phyloP scores from a whole-genome alignment of 1,284 basidiomycete species.

The Pyrrhoderma noxium region DNA sequence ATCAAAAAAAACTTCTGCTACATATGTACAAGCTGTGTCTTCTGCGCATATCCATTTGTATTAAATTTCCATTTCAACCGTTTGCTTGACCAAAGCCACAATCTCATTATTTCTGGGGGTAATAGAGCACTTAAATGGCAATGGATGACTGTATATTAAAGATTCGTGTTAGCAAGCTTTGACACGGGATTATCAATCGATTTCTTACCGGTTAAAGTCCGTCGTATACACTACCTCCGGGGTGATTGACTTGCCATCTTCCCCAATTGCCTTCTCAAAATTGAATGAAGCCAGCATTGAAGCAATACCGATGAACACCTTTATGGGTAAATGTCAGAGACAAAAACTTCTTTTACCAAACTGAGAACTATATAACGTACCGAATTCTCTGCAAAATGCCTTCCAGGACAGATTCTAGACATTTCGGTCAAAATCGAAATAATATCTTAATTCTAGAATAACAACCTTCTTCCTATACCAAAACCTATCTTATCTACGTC shows the following conservation, averaged over 20 bases:
- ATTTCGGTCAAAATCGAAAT: background rate
- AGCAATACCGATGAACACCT: conserved; percentile 12
- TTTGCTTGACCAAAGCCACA: no score
- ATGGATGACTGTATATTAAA: conserved; percentile 7
- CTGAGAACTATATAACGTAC: no score
- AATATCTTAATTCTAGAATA: background rate
- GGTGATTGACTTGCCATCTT: conserved; percentile 8
- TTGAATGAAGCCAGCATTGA: conserved; percentile 11
- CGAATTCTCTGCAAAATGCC: conserved; percentile 11
- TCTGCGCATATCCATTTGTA: no score
- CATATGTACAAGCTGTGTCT: no score
- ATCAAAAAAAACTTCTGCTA: no score
- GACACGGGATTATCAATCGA: background rate
- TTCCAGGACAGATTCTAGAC: conserved; percentile 16
- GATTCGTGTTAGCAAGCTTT: background rate
- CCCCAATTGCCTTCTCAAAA: conserved; percentile 11
- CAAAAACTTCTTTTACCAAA: conserved; percentile 9
- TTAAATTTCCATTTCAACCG: no score
- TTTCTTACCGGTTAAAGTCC: conserved; percentile 6
- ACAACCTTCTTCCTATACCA: conserved; percentile 15
- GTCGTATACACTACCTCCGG: conserved; percentile 4
- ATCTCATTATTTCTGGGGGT: conserved; percentile 19
- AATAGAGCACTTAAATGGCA: conserved; percentile 14
- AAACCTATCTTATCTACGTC: conserved; percentile 11
- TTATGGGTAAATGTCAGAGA: background rate